phyloP scores from a whole-genome alignment of 2,329 filamentous ascomycete species.

The Aspergillus neoniger region DNA sequence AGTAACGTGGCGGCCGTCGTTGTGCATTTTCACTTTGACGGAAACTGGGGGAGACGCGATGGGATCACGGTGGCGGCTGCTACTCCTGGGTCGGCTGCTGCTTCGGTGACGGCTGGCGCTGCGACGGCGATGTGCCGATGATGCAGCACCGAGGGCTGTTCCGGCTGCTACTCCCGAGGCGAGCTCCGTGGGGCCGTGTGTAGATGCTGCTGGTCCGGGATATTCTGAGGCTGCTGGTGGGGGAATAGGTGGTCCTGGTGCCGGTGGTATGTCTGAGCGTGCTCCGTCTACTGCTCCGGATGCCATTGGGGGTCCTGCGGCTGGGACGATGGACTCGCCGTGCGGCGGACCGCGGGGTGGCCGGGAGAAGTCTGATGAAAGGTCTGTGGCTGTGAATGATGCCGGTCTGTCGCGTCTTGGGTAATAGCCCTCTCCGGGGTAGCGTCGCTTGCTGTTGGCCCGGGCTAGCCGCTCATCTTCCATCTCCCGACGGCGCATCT shows the following conservation, averaged over 20 bases:
- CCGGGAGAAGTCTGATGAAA: conserved; percentile 39
- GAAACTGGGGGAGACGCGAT: conserved; percentile 61
- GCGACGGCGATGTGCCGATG: conserved; percentile 34
- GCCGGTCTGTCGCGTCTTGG: conserved; percentile 35
- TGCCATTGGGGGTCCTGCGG: conserved; percentile 27
- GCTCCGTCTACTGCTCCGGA: conserved; percentile 33
- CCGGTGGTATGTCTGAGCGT: conserved; percentile 37
- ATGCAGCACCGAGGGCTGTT: conserved; percentile 32
- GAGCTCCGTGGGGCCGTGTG: conserved; percentile 28
- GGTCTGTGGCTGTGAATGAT: conserved; percentile 40
- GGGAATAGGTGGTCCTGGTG: conserved; percentile 43
- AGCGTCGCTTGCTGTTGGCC: conserved; percentile 61
- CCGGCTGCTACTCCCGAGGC: conserved; percentile 36
- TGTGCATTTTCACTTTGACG: conserved; percentile 66
- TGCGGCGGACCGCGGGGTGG: conserved; percentile 32
- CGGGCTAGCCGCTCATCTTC: conserved; percentile 57
- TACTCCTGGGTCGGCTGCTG: conserved; percentile 33
- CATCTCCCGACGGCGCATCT: conserved; percentile 52
- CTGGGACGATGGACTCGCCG: conserved; percentile 38
- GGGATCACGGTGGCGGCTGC: conserved; percentile 40
- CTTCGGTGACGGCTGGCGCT: conserved; percentile 33
- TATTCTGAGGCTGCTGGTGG: conserved; percentile 39
- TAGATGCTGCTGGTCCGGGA: conserved; percentile 24
- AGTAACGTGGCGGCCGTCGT: conserved; percentile 64
- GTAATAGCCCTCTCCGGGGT: conserved; percentile 65